Conservation (phyloP, 148 eudicot species). For the Polygonum maritimum region DNA sequence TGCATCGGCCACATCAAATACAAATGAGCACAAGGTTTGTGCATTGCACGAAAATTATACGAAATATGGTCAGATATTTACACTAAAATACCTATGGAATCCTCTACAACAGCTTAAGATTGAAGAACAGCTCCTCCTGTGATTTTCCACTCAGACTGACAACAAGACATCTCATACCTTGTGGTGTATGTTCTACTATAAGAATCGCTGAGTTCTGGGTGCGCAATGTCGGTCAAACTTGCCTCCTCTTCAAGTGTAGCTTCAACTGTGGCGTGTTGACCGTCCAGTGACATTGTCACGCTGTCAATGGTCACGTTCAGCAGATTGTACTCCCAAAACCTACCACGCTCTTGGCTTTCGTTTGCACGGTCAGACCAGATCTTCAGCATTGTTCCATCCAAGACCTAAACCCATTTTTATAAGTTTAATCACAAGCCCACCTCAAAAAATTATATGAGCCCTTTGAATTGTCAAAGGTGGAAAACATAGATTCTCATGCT, state of each 20-base stretch:
- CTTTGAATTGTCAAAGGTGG: background rate
- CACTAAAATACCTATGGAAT: background rate
- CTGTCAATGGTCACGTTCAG: slow-evolving; percentile 65
- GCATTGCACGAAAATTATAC: background rate
- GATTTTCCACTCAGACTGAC: slow-evolving; percentile 77
- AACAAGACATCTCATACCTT: slow-evolving; percentile 69
- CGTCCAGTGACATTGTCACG: slow-evolving; percentile 73
- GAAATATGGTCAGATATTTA: slow-evolving; percentile 4
- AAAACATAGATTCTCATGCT: background rate
- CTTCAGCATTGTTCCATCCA: slow-evolving; percentile 88
- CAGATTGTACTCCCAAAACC: slow-evolving; percentile 76
- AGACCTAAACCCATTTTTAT: slow-evolving; percentile 27
- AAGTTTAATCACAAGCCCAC: background rate
- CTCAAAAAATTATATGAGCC: background rate
- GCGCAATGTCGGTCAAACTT: slow-evolving; percentile 45
- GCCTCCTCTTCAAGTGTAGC: slow-evolving; percentile 89
- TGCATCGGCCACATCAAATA: background rate
- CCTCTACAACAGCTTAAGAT: slow-evolving; percentile 30
- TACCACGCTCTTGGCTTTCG: slow-evolving; percentile 68
- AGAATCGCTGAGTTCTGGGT: slow-evolving; percentile 75
- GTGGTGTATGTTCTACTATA: slow-evolving; percentile 70
- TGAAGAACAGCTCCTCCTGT: slow-evolving; percentile 89
- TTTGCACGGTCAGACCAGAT: slow-evolving; percentile 77
- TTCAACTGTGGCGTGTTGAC: slow-evolving; percentile 77
- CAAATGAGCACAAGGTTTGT: background rate